Percentiles rank a stretch among this genome's conserved stretches.
phyloP scores from a whole-genome alignment of 176 grass and related monocot species.

The Pontederia paniculata region DNA sequence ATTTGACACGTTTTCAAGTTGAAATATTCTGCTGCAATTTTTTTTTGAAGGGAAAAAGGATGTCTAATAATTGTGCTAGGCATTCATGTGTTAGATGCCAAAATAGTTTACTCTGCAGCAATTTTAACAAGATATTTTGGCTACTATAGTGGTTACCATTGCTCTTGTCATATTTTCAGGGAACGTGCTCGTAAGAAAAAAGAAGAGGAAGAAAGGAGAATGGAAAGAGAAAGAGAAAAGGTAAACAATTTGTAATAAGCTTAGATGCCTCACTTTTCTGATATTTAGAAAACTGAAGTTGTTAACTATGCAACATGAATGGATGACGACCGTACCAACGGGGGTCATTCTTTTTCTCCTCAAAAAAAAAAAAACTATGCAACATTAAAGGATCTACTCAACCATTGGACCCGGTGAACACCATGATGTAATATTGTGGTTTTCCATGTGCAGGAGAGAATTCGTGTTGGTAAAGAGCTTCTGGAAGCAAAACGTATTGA shows the following conservation, averaged over 20 bases:
- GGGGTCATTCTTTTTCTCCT: no score
- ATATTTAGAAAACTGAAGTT: neutral
- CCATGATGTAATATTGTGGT: neutral
- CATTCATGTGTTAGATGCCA: no score
- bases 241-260: slow-evolving; percentile 16
- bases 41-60: no score
- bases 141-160: neutral
- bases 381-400: neutral
- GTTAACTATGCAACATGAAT: neutral
- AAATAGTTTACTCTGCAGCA: no score
- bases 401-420: no score
- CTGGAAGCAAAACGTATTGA: slow-evolving; percentile 95
- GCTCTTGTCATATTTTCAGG: slow-evolving; percentile 24
- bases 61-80: no score
- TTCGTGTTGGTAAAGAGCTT: slow-evolving; percentile 91
- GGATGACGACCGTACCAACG: no score
- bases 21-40: no score
- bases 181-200: slow-evolving; percentile 94
- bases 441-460: slow-evolving; percentile 54
- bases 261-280: neutral
- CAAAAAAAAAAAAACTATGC: no score
- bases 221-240: slow-evolving; percentile 96
- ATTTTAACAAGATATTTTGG: no score
- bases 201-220: slow-evolving; percentile 96
- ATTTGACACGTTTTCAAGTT: no score